Evolutionary conservation across 768 basidiomycete genomes (phyloP).

Genomic region (Podaxis mareebaensis): DNA sequence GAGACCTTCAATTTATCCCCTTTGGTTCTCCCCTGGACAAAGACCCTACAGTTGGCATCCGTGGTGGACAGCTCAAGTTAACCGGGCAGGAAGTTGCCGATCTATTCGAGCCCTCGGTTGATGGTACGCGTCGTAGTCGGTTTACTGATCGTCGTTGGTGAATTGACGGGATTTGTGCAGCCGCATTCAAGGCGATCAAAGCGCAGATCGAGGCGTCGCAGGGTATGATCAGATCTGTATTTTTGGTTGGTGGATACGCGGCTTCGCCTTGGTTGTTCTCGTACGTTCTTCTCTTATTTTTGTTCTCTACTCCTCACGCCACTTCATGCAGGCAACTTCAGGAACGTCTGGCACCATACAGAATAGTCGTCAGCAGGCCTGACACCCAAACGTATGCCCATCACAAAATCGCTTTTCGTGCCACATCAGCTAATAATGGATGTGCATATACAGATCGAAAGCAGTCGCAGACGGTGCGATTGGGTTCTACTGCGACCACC

Average conservation of each 20-base stretch:
- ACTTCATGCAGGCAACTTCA: conserved; percentile 53
- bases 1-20: conserved; percentile 67
- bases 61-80: conserved; percentile 70
- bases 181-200: conserved; percentile 69
- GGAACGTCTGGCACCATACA: conserved; percentile 57
- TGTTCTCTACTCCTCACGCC: not conserved
- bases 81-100: conserved; percentile 72
- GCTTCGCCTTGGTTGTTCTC: conserved; percentile 79
- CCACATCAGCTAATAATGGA: too few species aligned
- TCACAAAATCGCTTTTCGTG: too few species aligned
- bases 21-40: conserved; percentile 82
- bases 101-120: conserved; percentile 77
- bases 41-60: conserved; percentile 67
- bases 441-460: conserved; percentile 60
- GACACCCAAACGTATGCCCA: conserved; percentile 73
- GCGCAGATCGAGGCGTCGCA: conserved; percentile 68
- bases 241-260: conserved; percentile 82
- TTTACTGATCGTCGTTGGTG: not conserved
- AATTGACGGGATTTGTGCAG: conserved; percentile 26
- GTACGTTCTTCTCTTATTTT: conserved; percentile 23
- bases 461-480: conserved; percentile 84
- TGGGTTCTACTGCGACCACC: conserved; percentile 83
- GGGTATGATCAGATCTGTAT: conserved; percentile 75
- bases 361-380: conserved; percentile 68
- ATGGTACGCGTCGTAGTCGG: conserved; percentile 34